These are phyloP conservation scores for Polytrichum formosum DNA, from an alignment of 225 moss, liverwort and hornwort genomes.

Conservation along the genomic window DNA sequence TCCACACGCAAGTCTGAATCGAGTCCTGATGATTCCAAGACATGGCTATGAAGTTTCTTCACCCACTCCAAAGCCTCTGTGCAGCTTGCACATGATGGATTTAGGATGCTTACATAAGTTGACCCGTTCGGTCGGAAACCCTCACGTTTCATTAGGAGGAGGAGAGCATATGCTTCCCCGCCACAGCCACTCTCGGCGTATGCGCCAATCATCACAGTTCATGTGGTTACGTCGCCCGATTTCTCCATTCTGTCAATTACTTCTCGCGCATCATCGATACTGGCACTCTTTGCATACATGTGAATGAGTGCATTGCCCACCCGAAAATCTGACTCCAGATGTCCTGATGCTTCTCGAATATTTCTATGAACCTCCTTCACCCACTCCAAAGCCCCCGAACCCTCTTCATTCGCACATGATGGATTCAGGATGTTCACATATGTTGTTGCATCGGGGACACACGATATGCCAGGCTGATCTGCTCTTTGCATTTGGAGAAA, in stretches of 20 bases:
- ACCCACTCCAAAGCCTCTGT: conserved; percentile 5
- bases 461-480: too few relatives aligned
- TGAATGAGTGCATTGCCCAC: conserved; percentile 5
- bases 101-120: conserved; percentile 7
- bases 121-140: conserved; percentile 1
- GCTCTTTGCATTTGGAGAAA: too few relatives aligned
- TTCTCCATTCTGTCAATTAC: conserved; percentile 8
- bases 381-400: neutral
- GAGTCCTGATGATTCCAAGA: neutral
- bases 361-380: neutral
- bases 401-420: neutral
- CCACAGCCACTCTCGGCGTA: conserved; percentile 4
- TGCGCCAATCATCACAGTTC: conserved; percentile 8
- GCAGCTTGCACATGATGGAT: neutral
- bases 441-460: neutral
- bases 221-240: neutral
- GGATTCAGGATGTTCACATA: conserved; percentile 2
- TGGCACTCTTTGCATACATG: conserved; percentile 8
- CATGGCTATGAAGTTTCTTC: neutral
- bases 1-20: neutral
- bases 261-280: conserved; percentile 2
- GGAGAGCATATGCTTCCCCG: neutral
- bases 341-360: too few relatives aligned
- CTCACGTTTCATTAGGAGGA: conserved; percentile 3
- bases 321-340: neutral